Evolutionary conservation across 371 early-diverging fungal species (phyloP), one percentile per base, ranked within the genome.

Genomic region (Mortierella polycephala): DNA sequence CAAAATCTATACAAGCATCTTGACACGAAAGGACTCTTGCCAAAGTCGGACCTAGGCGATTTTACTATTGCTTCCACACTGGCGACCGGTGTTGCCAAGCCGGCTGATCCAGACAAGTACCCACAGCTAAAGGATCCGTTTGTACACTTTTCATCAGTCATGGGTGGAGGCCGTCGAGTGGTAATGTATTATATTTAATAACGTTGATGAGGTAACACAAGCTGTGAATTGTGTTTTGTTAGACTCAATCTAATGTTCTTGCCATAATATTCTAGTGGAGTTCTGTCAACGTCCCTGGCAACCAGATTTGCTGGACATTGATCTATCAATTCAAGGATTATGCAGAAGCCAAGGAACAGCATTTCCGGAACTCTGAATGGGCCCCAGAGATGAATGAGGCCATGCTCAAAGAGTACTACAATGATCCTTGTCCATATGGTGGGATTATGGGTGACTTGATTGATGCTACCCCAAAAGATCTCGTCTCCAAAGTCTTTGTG

Each of bases 301-400:
- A 71, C 20, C 60, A 56, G 41, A 39, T 71, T 5, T 61, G 65
- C 39, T 71, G 59, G 57, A 14, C 20, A 6, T 23, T 64, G 13
- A 53, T 40, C 10, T 39, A 14, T 18, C 64, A 71, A 18, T 39
- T 71, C 14, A 21, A 45, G 12, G 37, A 47, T 30, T 1, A 2
- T 30, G 7, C 39, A 16, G 65, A 64, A n/a, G 60, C 57, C 52
- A 59, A 50, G 56, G 21, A 54, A 7, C 49, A 69, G 13, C 42
- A n/a, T n/a, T 70, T 60, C 42, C 46, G 41, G 16, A 70, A 64
- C 16, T 59, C 71, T 21, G 71, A 70, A 20, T 70, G 71, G 64
- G 64, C 64, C 37, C 64, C 71, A 3, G 57, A 70, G 21, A 53
- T 56, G 13, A 59, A 63, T 23, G 64, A 57, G n/a, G 30, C 47